Percentiles rank a stretch among this genome's conserved stretches.
These are phyloP conservation scores for Rheum nobile DNA, from an alignment of 148 eudicot genomes.

Conservation along the genomic window DNA sequence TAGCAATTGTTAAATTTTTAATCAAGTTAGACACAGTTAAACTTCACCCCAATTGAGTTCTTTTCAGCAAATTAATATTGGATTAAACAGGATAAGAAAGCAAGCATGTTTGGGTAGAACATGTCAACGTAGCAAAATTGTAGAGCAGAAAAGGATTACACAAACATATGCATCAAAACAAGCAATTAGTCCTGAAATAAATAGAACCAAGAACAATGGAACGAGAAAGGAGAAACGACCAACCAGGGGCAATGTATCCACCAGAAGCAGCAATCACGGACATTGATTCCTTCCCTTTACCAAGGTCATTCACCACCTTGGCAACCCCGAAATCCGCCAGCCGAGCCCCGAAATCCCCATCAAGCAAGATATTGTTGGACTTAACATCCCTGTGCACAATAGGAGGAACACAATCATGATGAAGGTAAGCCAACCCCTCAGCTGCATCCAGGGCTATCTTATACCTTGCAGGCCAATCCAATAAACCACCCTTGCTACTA, in stretches of 20 bases:
- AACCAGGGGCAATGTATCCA: constrained; percentile 97
- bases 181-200: no score
- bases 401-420: constrained; percentile 85
- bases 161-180: no score
- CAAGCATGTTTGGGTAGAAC: no score
- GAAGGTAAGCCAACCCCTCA: constrained; percentile 83
- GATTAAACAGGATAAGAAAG: no score
- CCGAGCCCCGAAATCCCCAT: constrained; percentile 65
- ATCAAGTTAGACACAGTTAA: no score
- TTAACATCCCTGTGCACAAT: constrained; percentile 88
- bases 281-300: constrained; percentile 69
- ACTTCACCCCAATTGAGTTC: no score
- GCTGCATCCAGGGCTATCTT: constrained; percentile 70
- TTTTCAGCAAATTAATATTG: no score
- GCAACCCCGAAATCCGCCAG: constrained; percentile 96
- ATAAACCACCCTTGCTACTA: constrained; percentile 52
- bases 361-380: constrained; percentile 72
- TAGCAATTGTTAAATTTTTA: no score
- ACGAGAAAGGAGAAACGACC: constrained; percentile 16
- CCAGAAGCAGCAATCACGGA: constrained; percentile 90
- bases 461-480: constrained; percentile 79
- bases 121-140: no score
- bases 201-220: not conserved
- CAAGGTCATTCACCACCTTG: constrained; percentile 53
- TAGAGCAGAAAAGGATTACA: no score